Conservation (phyloP, 352 stramenopile species). For the Thraustotheca clavata region DNA sequence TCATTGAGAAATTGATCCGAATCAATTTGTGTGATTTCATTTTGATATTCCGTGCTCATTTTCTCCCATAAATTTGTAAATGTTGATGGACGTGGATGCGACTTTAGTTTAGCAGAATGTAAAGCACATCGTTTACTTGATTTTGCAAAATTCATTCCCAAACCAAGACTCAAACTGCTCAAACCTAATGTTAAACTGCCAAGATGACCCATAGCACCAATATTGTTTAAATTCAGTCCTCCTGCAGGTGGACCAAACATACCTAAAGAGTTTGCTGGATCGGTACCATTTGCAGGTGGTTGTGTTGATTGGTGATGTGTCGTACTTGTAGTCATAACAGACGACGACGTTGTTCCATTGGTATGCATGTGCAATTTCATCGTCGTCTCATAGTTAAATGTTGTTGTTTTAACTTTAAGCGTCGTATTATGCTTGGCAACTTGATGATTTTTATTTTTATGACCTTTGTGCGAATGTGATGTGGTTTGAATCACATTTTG, state of each 20-base stretch:
- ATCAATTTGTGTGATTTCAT: slow-evolving; percentile 75
- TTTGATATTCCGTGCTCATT: slow-evolving; percentile 64
- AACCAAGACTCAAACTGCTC: slow-evolving; percentile 10
- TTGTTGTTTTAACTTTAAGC: slow-evolving; percentile 20
- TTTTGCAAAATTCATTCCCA: slow-evolving; percentile 21
- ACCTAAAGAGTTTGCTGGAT: neutral
- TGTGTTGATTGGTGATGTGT: neutral
- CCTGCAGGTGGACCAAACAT: neutral
- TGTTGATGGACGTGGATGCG: slow-evolving; percentile 53
- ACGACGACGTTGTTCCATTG: slow-evolving; percentile 13
- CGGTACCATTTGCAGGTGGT: slow-evolving; percentile 2
- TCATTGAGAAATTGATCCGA: slow-evolving; percentile 83
- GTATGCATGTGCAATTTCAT: slow-evolving; percentile 22
- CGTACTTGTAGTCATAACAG: slow-evolving; percentile 13
- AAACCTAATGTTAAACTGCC: slow-evolving; percentile 15
- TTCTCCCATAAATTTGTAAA: slow-evolving; percentile 77
- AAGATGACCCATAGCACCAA: slow-evolving; percentile 4
- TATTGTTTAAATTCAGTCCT: slow-evolving; percentile 7
- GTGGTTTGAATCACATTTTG: slow-evolving; percentile 44
- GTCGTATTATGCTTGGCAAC: slow-evolving; percentile 21
- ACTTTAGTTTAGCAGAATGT: slow-evolving; percentile 65
- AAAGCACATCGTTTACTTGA: slow-evolving; percentile 43
- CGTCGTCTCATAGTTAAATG: slow-evolving; percentile 22
- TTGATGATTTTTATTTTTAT: slow-evolving; percentile 24
- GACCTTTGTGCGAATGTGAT: slow-evolving; percentile 25